A percentile compares a stretch with the other conserved stretches of the same genome.
Evolutionary conservation across 2,329 filamentous ascomycete genomes (phyloP).

Genomic region (Colletotrichum sp.): DNA sequence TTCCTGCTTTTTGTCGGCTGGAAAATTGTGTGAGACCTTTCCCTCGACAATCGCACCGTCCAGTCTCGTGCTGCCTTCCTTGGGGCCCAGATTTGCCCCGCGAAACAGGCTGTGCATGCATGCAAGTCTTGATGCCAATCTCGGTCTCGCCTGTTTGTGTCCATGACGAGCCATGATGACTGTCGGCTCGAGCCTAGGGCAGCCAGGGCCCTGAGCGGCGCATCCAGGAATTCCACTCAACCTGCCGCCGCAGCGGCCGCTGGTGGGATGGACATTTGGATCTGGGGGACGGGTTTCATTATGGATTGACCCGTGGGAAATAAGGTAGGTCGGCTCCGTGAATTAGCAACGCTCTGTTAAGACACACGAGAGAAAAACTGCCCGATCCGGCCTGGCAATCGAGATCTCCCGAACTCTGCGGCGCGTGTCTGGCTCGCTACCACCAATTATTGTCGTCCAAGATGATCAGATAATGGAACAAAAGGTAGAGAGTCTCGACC

Average conservation of each 20-base stretch:
- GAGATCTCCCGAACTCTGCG: slow-evolving; percentile 5
- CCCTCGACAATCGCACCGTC: neutral
- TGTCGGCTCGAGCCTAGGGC: neutral
- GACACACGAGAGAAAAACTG: neutral
- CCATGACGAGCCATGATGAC: neutral
- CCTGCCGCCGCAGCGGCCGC: neutral
- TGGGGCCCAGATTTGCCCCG: slow-evolving; percentile 8
- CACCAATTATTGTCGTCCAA: neutral
- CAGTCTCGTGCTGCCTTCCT: neutral
- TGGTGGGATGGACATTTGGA: neutral
- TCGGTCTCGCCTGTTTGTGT: slow-evolving; percentile 9
- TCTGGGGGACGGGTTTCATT: slow-evolving; percentile 9
- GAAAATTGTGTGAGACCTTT: neutral
- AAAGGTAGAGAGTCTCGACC: neutral
- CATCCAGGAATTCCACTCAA: neutral
- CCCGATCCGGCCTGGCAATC: slow-evolving; percentile 10
- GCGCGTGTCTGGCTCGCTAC: neutral
- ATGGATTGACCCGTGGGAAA: neutral
- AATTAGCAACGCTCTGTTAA: neutral
- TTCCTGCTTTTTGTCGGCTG: neutral
- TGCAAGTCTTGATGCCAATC: neutral
- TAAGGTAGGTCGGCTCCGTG: slow-evolving; percentile 12
- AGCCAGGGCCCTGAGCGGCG: neutral
- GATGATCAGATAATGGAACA: neutral
- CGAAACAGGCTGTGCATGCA: slow-evolving; percentile 19